Percentiles rank a stretch among this genome's conserved stretches.
phyloP scores from a whole-genome alignment of 2,329 filamentous ascomycete genomes.

The Elsinoe batatas region DNA sequence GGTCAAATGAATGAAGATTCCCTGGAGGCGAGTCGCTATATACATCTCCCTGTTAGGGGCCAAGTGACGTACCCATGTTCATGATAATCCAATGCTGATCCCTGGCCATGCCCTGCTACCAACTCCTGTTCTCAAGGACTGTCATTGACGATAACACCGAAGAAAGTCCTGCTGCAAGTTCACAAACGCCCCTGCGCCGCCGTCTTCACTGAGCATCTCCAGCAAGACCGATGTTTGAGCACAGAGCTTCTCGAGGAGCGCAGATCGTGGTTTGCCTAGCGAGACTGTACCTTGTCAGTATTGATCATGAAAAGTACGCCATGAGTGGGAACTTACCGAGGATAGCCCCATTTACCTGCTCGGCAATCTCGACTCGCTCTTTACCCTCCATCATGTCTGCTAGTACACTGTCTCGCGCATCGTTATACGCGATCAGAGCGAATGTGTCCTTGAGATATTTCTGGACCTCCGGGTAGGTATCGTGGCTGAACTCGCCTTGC shows the following conservation, averaged over 20 bases:
- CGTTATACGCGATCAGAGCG: conserved; percentile 74
- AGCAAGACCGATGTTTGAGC: conserved; percentile 79
- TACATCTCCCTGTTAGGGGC: background rate
- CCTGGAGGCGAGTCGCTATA: background rate
- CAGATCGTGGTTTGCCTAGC: conserved; percentile 77
- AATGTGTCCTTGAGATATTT: conserved; percentile 76
- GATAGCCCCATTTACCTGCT: conserved; percentile 90
- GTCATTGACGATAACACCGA: background rate
- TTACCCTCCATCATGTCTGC: conserved; percentile 67
- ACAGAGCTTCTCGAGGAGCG: conserved; percentile 74
- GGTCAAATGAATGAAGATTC: background rate
- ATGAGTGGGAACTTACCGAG: conserved; percentile 52
- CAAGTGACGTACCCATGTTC: background rate
- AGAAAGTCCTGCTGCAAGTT: conserved; percentile 33
- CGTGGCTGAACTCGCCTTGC: conserved; percentile 63
- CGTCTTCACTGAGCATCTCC: conserved; percentile 59
- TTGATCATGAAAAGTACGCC: conserved; percentile 3
- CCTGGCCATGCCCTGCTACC: background rate
- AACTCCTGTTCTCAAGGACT: background rate
- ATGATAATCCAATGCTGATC: background rate
- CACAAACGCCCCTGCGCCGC: conserved; percentile 73
- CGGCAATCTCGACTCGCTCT: conserved; percentile 69
- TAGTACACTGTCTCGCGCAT: conserved; percentile 67
- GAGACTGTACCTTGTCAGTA: conserved; percentile 52
- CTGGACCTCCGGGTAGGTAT: conserved; percentile 59